phyloP scores from a whole-genome alignment of 306 rosid species.

The Prosopis cineraria region DNA sequence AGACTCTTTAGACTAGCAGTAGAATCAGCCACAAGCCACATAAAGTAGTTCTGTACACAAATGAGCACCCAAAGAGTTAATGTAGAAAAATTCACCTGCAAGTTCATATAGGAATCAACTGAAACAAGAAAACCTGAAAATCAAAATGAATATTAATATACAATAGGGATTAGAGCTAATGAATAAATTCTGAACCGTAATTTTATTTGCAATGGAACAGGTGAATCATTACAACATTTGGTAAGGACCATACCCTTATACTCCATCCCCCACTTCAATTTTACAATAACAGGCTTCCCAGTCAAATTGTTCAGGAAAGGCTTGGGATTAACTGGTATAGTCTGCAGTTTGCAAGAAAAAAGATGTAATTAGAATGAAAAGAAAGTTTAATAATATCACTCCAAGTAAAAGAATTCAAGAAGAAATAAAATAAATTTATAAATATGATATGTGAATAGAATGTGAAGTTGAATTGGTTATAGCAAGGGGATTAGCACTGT shows the following conservation, averaged over 20 bases:
- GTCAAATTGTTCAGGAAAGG: constrained; percentile 66
- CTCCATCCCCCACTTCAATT: constrained; percentile 64
- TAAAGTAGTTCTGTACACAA: not conserved
- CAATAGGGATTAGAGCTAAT: not conserved
- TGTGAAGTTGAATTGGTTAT: not conserved
- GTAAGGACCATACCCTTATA: constrained; percentile 44
- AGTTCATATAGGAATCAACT: constrained; percentile 60
- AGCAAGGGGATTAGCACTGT: not conserved
- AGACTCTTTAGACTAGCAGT: not conserved
- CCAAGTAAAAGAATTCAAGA: not conserved
- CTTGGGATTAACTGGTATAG: constrained; percentile 60
- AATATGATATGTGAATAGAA: not conserved
- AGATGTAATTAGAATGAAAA: constrained; percentile 1
- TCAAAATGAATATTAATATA: not conserved
- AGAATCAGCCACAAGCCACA: not conserved
- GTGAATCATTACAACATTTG: not conserved
- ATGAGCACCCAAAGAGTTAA: not conserved
- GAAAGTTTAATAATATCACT: not conserved
- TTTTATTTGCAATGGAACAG: not conserved
- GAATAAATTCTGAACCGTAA: not conserved
- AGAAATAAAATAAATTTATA: not conserved
- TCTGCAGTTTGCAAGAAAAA: constrained; percentile 35
- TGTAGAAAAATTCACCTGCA: constrained; percentile 44
- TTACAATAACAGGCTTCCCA: constrained; percentile 59
- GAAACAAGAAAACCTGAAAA: constrained; percentile 53